A percentile compares a stretch with the other conserved stretches of the same genome.
phyloP scores from a whole-genome alignment of 768 basidiomycete species.

The Austroboletus eburneus region DNA sequence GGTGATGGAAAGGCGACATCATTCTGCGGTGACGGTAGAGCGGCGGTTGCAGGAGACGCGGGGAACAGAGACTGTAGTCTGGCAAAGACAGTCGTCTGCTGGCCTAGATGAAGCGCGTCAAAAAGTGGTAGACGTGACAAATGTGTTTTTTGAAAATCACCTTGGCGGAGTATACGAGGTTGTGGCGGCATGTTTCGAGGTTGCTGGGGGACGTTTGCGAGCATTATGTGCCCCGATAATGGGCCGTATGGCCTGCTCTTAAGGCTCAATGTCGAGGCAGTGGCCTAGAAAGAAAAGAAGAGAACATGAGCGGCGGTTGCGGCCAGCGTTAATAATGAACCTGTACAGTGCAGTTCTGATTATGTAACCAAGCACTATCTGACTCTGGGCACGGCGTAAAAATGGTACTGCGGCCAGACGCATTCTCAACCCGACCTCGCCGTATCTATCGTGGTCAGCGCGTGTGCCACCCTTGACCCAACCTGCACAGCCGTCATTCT shows the following conservation, averaged over 20 bases:
- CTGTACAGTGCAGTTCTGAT: conserved; percentile 21
- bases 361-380: conserved; percentile 14
- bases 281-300: conserved; percentile 17
- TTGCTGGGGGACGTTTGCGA: conserved; percentile 18
- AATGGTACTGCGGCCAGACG: too few relatives aligned
- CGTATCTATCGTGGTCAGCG: neutral
- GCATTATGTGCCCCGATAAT: conserved; percentile 17
- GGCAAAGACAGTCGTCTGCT: conserved; percentile 43
- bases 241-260: conserved; percentile 27
- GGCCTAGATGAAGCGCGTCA: conserved; percentile 22
- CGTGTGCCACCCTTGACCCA: conserved; percentile 28
- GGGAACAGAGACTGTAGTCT: conserved; percentile 54
- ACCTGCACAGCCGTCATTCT: neutral
- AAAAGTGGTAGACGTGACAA: conserved; percentile 4
- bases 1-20: conserved; percentile 19
- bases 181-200: conserved; percentile 15
- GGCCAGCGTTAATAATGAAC: conserved; percentile 17
- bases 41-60: conserved; percentile 24
- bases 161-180: conserved; percentile 17
- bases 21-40: conserved; percentile 19
- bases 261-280: conserved; percentile 25
- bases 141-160: conserved; percentile 7
- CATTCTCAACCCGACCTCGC: too few relatives aligned
- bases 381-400: conserved; percentile 9
- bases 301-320: conserved; percentile 21